These are phyloP conservation scores for Penicillium turbatum DNA, from an alignment of 495 filamentous ascomycete species.

Conservation along the genomic window DNA sequence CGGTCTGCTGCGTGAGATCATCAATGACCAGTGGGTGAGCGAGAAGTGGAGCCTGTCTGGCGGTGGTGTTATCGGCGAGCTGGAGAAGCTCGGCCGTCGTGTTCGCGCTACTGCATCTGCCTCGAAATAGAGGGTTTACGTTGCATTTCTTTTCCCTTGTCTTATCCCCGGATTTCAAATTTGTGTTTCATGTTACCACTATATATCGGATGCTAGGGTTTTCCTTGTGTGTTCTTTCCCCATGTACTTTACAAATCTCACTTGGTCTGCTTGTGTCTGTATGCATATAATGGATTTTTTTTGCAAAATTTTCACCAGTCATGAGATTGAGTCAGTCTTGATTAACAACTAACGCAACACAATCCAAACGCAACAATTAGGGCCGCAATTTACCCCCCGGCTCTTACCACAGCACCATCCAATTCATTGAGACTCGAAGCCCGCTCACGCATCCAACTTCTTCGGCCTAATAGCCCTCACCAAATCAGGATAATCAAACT, in stretches of 20 bases:
- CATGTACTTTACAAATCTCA: slow-evolving; percentile 35
- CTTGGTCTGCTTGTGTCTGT: slow-evolving; percentile 27
- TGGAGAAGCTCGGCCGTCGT: slow-evolving; percentile 61
- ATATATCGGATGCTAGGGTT: slow-evolving; percentile 24
- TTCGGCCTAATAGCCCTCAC: slow-evolving; percentile 14
- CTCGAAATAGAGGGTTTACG: slow-evolving; percentile 4
- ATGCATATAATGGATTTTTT: slow-evolving; percentile 41
- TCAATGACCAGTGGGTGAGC: slow-evolving; percentile 68
- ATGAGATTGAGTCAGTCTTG: no score
- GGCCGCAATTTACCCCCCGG: neutral
- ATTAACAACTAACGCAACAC: no score
- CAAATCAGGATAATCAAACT: slow-evolving; percentile 26
- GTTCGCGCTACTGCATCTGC: slow-evolving; percentile 28
- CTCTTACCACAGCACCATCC: neutral
- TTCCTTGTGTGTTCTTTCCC: slow-evolving; percentile 15
- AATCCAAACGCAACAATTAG: neutral
- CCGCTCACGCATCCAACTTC: slow-evolving; percentile 15
- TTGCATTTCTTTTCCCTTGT: slow-evolving; percentile 10
- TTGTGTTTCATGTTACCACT: slow-evolving; percentile 11
- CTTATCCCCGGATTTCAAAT: slow-evolving; percentile 1
- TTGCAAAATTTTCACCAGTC: slow-evolving; percentile 7
- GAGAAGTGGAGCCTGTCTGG: slow-evolving; percentile 85
- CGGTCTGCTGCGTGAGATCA: slow-evolving; percentile 64
- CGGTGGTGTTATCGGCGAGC: slow-evolving; percentile 77
- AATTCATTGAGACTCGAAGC: neutral